phyloP scores from a whole-genome alignment of 2,329 filamentous ascomycete species.

The Lachnellula suecica region DNA sequence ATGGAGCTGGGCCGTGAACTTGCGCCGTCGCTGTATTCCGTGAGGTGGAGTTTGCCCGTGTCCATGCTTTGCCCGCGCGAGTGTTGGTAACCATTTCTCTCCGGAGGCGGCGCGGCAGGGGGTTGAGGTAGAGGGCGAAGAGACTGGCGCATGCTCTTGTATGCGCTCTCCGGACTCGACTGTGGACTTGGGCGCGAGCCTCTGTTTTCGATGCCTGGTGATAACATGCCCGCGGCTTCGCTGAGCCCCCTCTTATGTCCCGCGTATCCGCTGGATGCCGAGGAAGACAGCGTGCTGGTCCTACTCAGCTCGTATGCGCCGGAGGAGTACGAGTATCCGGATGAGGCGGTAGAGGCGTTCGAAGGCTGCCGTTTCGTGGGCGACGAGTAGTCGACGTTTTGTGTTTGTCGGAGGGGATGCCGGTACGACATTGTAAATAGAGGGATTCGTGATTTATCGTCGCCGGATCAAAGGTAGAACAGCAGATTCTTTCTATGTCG shows the following conservation, averaged over 20 bases:
- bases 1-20: slow-evolving; percentile 12
- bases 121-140: slow-evolving; percentile 72
- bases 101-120: slow-evolving; percentile 49
- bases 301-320: slow-evolving; percentile 54
- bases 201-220: slow-evolving; percentile 47
- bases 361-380: slow-evolving; percentile 60
- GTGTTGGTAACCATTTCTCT: slow-evolving; percentile 30
- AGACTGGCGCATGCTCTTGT: slow-evolving; percentile 72
- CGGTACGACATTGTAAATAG: slow-evolving; percentile 51
- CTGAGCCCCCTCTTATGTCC: slow-evolving; percentile 75
- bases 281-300: slow-evolving; percentile 71
- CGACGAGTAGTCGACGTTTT: slow-evolving; percentile 45
- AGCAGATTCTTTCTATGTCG: slow-evolving; percentile 16
- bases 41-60: slow-evolving; percentile 38
- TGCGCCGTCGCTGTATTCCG: not conserved
- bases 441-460: slow-evolving; percentile 8
- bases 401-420: slow-evolving; percentile 58
- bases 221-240: slow-evolving; percentile 61
- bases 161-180: slow-evolving; percentile 60
- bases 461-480: slow-evolving; percentile 10
- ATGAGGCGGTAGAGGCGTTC: slow-evolving; percentile 69
- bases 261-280: slow-evolving; percentile 60
- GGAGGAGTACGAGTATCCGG: slow-evolving; percentile 57
- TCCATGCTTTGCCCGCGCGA: slow-evolving; percentile 58
- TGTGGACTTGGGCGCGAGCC: slow-evolving; percentile 39